These are phyloP conservation scores for Candida anutae DNA, from an alignment of 1,139 yeast species.

Conservation along the genomic window DNA sequence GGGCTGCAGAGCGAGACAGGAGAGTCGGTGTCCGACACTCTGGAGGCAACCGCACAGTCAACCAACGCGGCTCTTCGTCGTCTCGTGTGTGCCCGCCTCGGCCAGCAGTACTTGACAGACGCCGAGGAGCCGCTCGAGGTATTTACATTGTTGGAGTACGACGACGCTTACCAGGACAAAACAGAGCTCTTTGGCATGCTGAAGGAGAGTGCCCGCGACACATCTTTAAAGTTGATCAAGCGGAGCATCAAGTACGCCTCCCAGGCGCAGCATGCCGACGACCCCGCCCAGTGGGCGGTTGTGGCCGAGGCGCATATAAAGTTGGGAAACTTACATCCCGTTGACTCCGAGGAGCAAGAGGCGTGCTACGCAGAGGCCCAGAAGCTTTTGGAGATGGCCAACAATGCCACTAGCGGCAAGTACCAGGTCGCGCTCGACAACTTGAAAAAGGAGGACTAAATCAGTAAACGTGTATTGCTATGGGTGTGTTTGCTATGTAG, in stretches of 20 bases:
- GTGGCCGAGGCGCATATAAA: conserved; percentile 81
- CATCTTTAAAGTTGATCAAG: conserved; percentile 43
- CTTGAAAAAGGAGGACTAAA: too few relatives aligned
- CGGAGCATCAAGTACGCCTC: conserved; percentile 52
- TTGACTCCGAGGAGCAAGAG: conserved; percentile 62
- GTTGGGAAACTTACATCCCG: conserved; percentile 63
- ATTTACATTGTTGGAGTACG: conserved; percentile 52
- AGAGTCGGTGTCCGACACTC: not conserved
- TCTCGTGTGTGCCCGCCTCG: conserved; percentile 36
- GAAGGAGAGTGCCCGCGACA: conserved; percentile 36
- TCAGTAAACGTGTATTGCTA: too few relatives aligned
- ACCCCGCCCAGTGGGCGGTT: conserved; percentile 74
- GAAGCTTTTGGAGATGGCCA: conserved; percentile 51
- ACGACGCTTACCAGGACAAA: conserved; percentile 38
- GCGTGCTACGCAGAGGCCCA: conserved; percentile 61
- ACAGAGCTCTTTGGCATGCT: conserved; percentile 33
- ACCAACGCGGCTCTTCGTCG: conserved; percentile 11
- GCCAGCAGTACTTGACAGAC: conserved; percentile 55
- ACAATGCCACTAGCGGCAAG: conserved; percentile 70
- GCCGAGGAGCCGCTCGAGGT: conserved; percentile 55
- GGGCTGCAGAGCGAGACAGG: conserved; percentile 10
- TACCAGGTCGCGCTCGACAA: conserved; percentile 53
- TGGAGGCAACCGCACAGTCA: conserved; percentile 3
- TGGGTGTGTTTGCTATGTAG: too few relatives aligned
- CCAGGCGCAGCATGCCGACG: conserved; percentile 59